These are phyloP conservation scores for Biscogniauxia sp. DNA, from an alignment of 2,329 filamentous ascomycete species.

Conservation along the genomic window DNA sequence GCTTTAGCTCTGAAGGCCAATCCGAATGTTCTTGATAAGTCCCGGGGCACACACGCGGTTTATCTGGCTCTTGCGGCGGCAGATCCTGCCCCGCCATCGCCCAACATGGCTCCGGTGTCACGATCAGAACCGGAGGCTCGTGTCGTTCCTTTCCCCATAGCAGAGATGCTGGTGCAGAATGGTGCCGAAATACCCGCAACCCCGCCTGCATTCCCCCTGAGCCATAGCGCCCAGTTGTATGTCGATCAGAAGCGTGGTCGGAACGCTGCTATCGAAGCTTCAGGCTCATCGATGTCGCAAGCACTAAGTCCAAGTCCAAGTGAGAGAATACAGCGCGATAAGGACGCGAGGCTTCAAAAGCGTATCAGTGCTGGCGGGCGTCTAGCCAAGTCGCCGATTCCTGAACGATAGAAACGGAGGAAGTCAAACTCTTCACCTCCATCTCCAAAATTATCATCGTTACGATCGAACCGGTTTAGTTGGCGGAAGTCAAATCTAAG, in stretches of 20 bases:
- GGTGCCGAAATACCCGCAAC: conserved; percentile 80
- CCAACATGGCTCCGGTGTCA: conserved; percentile 39
- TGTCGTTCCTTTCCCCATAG: conserved; percentile 75
- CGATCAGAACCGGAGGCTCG: conserved; percentile 47
- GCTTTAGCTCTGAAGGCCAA: conserved; percentile 83
- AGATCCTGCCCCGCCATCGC: conserved; percentile 77
- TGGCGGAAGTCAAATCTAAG: conserved; percentile 22
- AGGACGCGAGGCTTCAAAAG: conserved; percentile 69
- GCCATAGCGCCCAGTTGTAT: conserved; percentile 76
- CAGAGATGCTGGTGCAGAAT: conserved; percentile 89
- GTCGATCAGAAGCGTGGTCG: conserved; percentile 72
- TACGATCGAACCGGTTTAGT: conserved; percentile 17
- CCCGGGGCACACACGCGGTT: conserved; percentile 81
- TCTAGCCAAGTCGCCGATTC: conserved; percentile 63
- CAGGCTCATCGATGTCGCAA: conserved; percentile 51
- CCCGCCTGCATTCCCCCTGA: conserved; percentile 79
- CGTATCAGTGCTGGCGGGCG: conserved; percentile 74
- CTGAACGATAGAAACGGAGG: conserved; percentile 44
- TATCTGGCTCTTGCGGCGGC: conserved; percentile 90
- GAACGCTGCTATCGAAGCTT: conserved; percentile 40
- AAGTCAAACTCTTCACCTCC: conserved; percentile 28
- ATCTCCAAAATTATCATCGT: conserved; percentile 18
- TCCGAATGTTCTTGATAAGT: conserved; percentile 82
- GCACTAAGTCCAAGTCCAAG: conserved; percentile 36
- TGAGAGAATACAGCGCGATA: conserved; percentile 58